These are phyloP conservation scores for Penicillium sp. DNA, from an alignment of 2,329 filamentous ascomycete species.

Conservation along the genomic window DNA sequence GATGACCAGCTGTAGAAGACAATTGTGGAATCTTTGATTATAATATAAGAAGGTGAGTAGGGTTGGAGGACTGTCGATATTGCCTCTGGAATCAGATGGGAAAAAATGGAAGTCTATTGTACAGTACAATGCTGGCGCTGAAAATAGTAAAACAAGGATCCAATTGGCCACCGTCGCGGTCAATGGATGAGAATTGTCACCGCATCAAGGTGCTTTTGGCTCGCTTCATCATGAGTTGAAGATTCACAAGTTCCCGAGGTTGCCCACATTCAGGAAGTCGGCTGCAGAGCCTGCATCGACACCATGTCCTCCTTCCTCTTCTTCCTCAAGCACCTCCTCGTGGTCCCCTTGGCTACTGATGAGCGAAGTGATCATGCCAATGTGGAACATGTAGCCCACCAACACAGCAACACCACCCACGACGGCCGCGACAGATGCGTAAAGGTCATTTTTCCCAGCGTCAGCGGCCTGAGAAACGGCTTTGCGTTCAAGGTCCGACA, in stretches of 20 bases:
- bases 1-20: no score
- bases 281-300: constrained; percentile 15
- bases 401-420: constrained; percentile 37
- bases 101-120: constrained; percentile 10
- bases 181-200: constrained; percentile 1
- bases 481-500: constrained; percentile 29
- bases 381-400: constrained; percentile 39
- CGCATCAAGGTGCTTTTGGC: not conserved
- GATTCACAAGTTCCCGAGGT: not conserved
- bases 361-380: constrained; percentile 28
- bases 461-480: constrained; percentile 27
- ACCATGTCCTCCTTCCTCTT: constrained; percentile 1
- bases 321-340: constrained; percentile 20
- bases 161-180: not conserved
- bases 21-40: not conserved
- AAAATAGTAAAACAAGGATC: constrained; percentile 5
- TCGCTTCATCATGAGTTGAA: not conserved
- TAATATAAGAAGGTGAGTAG: not conserved
- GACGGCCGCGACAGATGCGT: constrained; percentile 39
- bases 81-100: not conserved
- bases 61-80: not conserved
- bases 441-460: constrained; percentile 35
- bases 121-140: constrained; percentile 12
- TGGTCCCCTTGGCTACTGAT: not conserved
- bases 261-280: constrained; percentile 18